Evolutionary conservation across 2,329 filamentous ascomycete genomes (phyloP).

Genomic region (Orbilia blumenaviensis): DNA sequence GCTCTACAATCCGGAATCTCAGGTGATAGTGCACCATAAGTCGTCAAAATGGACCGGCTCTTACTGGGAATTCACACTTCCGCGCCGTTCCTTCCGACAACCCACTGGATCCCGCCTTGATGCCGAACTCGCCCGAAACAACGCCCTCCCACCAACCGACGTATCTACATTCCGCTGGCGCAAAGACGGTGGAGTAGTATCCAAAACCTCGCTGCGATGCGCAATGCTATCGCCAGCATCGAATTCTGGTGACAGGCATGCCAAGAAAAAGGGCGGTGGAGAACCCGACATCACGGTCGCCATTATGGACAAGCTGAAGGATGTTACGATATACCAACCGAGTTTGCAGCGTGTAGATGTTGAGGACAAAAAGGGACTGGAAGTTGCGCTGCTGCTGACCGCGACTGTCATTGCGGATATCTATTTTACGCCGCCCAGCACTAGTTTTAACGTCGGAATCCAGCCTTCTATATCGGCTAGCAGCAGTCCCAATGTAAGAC

Average conservation of each 20-base stretch:
- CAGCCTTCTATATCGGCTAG: slow-evolving; percentile 50
- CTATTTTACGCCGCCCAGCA: slow-evolving; percentile 71
- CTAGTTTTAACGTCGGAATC: slow-evolving; percentile 79
- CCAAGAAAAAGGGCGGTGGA: slow-evolving; percentile 52
- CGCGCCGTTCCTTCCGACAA: slow-evolving; percentile 80
- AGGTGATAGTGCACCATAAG: slow-evolving; percentile 75
- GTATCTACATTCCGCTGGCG: slow-evolving; percentile 57
- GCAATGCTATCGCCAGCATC: slow-evolving; percentile 55
- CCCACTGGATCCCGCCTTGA: slow-evolving; percentile 83
- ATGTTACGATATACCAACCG: slow-evolving; percentile 87
- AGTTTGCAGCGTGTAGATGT: slow-evolving; percentile 90
- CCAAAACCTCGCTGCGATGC: slow-evolving; percentile 56
- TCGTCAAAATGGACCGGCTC: slow-evolving; percentile 81
- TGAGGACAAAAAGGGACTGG: slow-evolving; percentile 91
- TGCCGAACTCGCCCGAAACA: slow-evolving; percentile 51
- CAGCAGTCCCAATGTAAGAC: slow-evolving; percentile 44
- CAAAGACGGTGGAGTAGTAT: slow-evolving; percentile 57
- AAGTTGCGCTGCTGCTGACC: slow-evolving; percentile 76
- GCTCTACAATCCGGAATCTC: slow-evolving; percentile 92
- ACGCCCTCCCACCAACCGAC: slow-evolving; percentile 54
- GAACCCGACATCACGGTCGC: slow-evolving; percentile 97
- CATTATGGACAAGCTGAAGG: slow-evolving; percentile 68
- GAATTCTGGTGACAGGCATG: slow-evolving; percentile 27
- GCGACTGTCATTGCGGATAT: slow-evolving; percentile 73
- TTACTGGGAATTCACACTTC: slow-evolving; percentile 92